Base-by-base conservation (phyloP, 805 yeast genomes). In the Pichia kluyveri region DNA sequence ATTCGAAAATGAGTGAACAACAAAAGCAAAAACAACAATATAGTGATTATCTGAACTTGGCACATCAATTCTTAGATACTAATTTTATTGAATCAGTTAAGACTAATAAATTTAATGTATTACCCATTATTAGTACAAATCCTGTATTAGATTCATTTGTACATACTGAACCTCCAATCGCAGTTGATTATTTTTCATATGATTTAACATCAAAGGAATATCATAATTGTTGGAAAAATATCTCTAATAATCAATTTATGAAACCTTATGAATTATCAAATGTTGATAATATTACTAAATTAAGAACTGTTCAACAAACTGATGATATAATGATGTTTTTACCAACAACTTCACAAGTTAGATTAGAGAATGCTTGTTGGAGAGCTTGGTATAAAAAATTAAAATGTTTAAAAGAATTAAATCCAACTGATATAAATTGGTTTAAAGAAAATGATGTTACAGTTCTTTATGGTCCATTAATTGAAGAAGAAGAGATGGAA, bases 331-430 rank as follows among this genome's bases (percentile, higher is more conserved):
- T 59, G 62, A 48, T 62, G 36, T 53, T 66, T 31, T 45, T 66
- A 32, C 70, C 70, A 11, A 62, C 64, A 23, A 66, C 70, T 1
- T 59, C 68, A 1, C 56, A 67, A 2, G 51, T 55, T 31, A 67
- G 95, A 43, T 69, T 86, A 41, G 90, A 86, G 60, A 86, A 86
- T 59, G 91, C 96, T 15, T 75, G 86, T 44, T 91, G 97, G 97
- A 76, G 98, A 60, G 88, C 96, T 18, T 91, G 97, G 97, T 84
- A 91, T 14, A 89, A 90, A 66, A 73, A 86, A 45, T 76, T 83
- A 55, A 75, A 77, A 54, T 71, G 79, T 28, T 66, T 82, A 42
- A 62, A 69, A 30, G 71, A 79, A 44, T 50, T 71, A 8, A 58
- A 68, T 46, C 81, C 82, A 1, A 60, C 66, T 5, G 51, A 52